Percentiles rank a stretch among this genome's conserved stretches.
Conservation (phyloP, 2,329 filamentous ascomycete genomes). For the Aspergillus texensis region DNA sequence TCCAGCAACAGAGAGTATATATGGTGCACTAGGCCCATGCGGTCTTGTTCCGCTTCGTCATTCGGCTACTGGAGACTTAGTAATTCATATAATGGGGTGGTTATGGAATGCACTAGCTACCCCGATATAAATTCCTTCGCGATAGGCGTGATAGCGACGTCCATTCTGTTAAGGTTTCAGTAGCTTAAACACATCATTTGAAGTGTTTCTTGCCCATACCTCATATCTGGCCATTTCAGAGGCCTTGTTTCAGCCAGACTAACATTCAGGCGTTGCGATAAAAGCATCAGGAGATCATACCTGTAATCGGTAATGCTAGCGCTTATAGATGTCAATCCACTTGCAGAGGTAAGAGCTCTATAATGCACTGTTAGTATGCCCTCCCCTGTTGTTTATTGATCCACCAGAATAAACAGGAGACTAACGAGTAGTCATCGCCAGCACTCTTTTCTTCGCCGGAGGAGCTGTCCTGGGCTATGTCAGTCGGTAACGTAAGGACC, state of each 20-base stretch:
- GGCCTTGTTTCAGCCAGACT: neutral
- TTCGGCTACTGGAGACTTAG: neutral
- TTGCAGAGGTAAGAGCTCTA: neutral
- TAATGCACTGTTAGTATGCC: neutral
- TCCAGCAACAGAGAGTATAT: neutral
- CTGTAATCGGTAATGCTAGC: neutral
- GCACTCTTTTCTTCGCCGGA: too few species aligned
- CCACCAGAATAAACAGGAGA: neutral
- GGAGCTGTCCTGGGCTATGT: neutral
- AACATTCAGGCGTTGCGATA: neutral
- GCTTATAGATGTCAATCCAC: neutral
- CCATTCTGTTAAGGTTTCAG: neutral
- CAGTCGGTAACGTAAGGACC: neutral
- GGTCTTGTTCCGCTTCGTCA: slow-evolving; percentile 2
- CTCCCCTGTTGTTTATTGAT: neutral
- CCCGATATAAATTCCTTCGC: neutral
- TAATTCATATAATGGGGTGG: neutral
- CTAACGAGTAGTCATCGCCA: neutral
- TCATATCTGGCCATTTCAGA: neutral
- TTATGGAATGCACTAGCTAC: neutral
- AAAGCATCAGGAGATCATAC: neutral
- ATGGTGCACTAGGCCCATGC: slow-evolving; percentile 2
- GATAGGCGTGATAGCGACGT: slow-evolving; percentile 1
- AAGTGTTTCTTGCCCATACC: neutral
- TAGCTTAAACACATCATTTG: neutral